A percentile compares a stretch with the other conserved stretches of the same genome.
These are phyloP conservation scores for Aureobasidium leucospermi DNA, from an alignment of 2,329 filamentous ascomycete species.

Conservation along the genomic window DNA sequence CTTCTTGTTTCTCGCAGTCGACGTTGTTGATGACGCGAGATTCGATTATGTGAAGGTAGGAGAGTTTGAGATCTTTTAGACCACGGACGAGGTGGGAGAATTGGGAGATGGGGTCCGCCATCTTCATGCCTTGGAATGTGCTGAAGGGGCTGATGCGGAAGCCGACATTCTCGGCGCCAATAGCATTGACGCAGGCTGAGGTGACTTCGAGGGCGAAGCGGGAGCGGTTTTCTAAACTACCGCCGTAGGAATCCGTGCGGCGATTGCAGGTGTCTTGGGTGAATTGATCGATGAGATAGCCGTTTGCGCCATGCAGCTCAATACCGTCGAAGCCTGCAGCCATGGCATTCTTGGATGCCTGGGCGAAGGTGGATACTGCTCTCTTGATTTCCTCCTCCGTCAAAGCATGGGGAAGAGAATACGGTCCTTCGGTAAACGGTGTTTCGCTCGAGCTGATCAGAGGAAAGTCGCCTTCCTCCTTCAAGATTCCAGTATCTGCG, in stretches of 20 bases:
- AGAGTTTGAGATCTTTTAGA: slow-evolving; percentile 46
- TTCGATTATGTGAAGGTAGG: slow-evolving; percentile 58
- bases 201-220: slow-evolving; percentile 49
- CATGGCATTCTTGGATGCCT: slow-evolving; percentile 38
- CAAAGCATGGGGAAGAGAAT: slow-evolving; percentile 26
- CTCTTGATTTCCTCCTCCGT: slow-evolving; percentile 32
- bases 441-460: slow-evolving; percentile 27
- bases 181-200: slow-evolving; percentile 41
- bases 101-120: slow-evolving; percentile 55
- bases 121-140: slow-evolving; percentile 55
- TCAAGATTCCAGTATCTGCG: slow-evolving; percentile 33
- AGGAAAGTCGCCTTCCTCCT: slow-evolving; percentile 23
- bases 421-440: slow-evolving; percentile 26
- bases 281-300: slow-evolving; percentile 60
- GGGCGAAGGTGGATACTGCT: slow-evolving; percentile 31
- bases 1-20: slow-evolving; percentile 33
- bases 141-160: slow-evolving; percentile 56
- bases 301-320: slow-evolving; percentile 39
- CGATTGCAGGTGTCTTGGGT: slow-evolving; percentile 51
- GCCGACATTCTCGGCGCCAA: slow-evolving; percentile 47
- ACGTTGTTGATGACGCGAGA: slow-evolving; percentile 42
- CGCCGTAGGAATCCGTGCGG: slow-evolving; percentile 43
- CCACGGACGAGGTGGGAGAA: slow-evolving; percentile 51
- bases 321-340: slow-evolving; percentile 55
- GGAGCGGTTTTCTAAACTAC: slow-evolving; percentile 42